Base-by-base conservation (phyloP, 768 basidiomycete species). In the Artomyces pyxidatus region DNA sequence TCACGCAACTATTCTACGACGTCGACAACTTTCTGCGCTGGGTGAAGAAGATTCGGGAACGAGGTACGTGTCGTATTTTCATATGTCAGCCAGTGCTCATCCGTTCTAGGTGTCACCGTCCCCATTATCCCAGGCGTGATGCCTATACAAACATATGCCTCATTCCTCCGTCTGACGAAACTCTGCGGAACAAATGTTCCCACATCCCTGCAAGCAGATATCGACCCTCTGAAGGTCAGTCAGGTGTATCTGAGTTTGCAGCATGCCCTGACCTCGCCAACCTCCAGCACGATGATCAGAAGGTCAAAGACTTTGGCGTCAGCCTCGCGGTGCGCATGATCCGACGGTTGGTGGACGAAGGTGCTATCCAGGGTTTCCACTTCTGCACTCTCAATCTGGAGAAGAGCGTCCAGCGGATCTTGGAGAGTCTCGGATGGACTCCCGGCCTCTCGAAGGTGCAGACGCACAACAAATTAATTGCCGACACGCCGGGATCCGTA, bases 1-100 rank as follows among this genome's bases (percentile, higher is more conserved):
- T 98, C 44, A 98, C 96, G 0, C 96, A 99, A 59, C 72, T 98
- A 6, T 99, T 99, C 67, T 99, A 98, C 67, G 95, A 99, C 61
- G 80, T 86, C n/a, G 83, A 92, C 42, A 75, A 76, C 14, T 98
- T 96, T 68, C 64, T 91, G 26, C 59, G 67, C 14, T 99, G 96
- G 96, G 65, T 84, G 21, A 65, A 72, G 58, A 81, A 77, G 60
- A 77, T 93, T 42, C 72, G 92, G 51, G 70, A 67, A 16, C 80
- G 71, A 65, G 94, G 93, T 91, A 51, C 32, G 17, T 14, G 27
- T 29, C 14, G 17, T 48, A 17, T 26, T 42, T 38, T 37, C 25
- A 32, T n/a, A 11, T 3, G 14, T 26, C 39, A 39, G n/a, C 37
- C 10, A 27, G 30, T 47, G 25, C 54, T 60, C 26, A 63, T 29